A percentile compares a stretch with the other conserved stretches of the same genome.
phyloP scores from a whole-genome alignment of 345 rosid genomes.

The Pistacia atlantica region DNA sequence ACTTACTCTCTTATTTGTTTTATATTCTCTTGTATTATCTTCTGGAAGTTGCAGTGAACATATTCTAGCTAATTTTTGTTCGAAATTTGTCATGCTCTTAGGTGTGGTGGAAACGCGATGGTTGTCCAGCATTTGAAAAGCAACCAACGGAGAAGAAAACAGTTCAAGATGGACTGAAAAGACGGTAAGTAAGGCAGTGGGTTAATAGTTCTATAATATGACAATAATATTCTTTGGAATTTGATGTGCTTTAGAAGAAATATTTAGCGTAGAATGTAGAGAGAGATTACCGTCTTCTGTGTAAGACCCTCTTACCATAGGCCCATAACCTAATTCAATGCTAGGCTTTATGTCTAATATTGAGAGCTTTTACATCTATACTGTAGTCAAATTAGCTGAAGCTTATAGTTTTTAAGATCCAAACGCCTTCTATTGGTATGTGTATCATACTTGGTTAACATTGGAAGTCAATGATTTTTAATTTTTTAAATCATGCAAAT shows the following conservation, averaged over 20 bases:
- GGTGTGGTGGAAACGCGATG: conserved; percentile 99
- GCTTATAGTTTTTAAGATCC: too few relatives aligned
- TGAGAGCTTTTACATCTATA: background rate
- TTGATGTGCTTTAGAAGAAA: background rate
- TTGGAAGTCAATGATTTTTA: background rate
- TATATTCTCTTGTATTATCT: background rate
- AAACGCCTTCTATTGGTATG: background rate
- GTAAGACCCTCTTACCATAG: background rate
- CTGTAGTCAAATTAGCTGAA: background rate
- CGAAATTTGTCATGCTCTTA: conserved; percentile 30
- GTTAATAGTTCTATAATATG: background rate
- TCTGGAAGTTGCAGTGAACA: conserved; percentile 14
- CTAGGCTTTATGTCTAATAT: background rate
- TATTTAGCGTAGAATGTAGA: background rate
- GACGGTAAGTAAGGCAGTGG: conserved; percentile 54
- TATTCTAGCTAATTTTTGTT: conserved; percentile 11
- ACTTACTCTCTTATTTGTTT: conserved; percentile 8
- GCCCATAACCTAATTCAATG: background rate
- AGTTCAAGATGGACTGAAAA: conserved; percentile 63
- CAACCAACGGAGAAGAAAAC: conserved; percentile 72
- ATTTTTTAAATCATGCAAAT: too few relatives aligned
- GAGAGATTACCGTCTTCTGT: background rate
- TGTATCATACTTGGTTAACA: background rate
- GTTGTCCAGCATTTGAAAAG: conserved; percentile 94
- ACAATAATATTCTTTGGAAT: background rate